Evolutionary conservation across 1,284 basidiomycete genomes (phyloP), one percentile per base, ranked within the genome.

Genomic region (Rhodofomes roseus): DNA sequence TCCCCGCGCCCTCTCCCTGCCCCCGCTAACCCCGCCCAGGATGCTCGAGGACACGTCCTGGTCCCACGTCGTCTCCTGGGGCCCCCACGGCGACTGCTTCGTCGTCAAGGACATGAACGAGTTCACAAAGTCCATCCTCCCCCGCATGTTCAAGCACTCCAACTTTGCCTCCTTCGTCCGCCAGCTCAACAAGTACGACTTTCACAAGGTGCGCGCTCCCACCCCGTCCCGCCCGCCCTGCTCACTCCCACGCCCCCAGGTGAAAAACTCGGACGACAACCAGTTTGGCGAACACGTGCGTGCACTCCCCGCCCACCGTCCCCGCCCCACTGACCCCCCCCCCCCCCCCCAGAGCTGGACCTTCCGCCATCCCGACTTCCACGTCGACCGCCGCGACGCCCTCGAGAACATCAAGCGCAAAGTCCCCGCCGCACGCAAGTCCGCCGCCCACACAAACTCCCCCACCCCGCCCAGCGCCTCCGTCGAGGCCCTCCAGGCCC

Each of bases 41-140:
- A 95, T 96, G 92, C 85, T 96, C 44, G 91, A 95, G 71, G 93
- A 95, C 71, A 81, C 83, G 36, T 75, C 83, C 0, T 92, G 91
- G 74, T 74, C 85, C 41, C 78, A 85, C 36, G 84, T 95, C 63
- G 92, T 98, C 7, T 90, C 86, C 0, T 98, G 96, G 96, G 89
- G 91, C 1, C 85, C 89, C 0, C 80, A 84, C 50, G 94, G 95
- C 50, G 90, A 95, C 68, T 93, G 89, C 69, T 98, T 98, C 71
- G 89, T 98, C 71, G 95, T 98, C 66, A 96, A 95, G 88, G 94
- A 98, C 79, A 96, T 97, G 92, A 96, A 95, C 77, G 92, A 95
- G 67, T 98, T 98, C 76, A 96, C 95, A 48, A 96, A 95, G 72
- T 87, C 89, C 54, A 93, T 98, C 68, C 82, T 98, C 54, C 96